phyloP scores from a whole-genome alignment of 1,284 basidiomycete genomes.

The Waitea zeae region DNA sequence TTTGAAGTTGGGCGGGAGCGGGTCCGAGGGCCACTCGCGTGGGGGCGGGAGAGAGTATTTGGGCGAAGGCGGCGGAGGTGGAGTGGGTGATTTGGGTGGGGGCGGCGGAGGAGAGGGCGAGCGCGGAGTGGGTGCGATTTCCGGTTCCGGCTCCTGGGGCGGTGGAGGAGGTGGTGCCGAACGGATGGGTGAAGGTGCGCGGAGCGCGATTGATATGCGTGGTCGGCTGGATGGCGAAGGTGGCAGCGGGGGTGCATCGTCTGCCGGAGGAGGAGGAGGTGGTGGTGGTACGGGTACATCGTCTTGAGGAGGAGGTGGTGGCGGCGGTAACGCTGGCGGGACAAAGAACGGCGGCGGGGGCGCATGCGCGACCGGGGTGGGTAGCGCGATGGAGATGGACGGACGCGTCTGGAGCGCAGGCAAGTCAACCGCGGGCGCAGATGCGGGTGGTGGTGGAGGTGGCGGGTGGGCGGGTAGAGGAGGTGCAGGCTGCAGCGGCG shows the following conservation, averaged over 20 bases:
- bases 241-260: constrained; percentile 3
- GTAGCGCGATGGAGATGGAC: too few relatives aligned
- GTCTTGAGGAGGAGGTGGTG: too few relatives aligned
- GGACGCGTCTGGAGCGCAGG: too few relatives aligned
- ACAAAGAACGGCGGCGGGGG: too few relatives aligned
- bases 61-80: constrained; percentile 26
- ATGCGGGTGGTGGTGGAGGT: neutral
- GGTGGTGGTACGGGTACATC: too few relatives aligned
- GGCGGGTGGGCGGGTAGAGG: neutral
- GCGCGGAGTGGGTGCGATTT: constrained; percentile 7
- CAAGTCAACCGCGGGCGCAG: too few relatives aligned
- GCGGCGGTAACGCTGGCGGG: too few relatives aligned
- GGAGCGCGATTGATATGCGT: constrained; percentile 3
- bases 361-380: too few relatives aligned
- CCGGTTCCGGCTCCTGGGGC: constrained; percentile 6
- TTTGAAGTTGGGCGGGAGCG: too few relatives aligned
- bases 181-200: constrained; percentile 4
- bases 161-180: constrained; percentile 7
- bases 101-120: constrained; percentile 13
- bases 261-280: constrained; percentile 3
- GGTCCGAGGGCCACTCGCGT: too few relatives aligned
- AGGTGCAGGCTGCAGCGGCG: constrained; percentile 12
- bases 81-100: constrained; percentile 19
- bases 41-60: constrained; percentile 30
- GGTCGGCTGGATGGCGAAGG: constrained; percentile 8